Percentiles rank a stretch among this genome's conserved stretches.
Conservation (phyloP, 306 rosid species). For the Quercus mongolica region DNA sequence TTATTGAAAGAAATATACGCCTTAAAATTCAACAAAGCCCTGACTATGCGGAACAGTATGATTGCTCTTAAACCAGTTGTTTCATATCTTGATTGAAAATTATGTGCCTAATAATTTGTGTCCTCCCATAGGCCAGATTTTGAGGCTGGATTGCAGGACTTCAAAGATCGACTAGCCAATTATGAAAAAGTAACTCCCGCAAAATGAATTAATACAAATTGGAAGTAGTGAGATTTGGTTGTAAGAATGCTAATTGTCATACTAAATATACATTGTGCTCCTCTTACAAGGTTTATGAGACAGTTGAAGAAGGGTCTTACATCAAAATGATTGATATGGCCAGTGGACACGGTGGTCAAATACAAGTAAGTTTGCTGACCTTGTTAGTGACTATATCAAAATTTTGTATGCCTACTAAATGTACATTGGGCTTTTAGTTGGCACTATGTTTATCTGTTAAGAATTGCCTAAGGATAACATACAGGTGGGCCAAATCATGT, state of each 20-base stretch:
- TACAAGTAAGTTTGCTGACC: slow-evolving; percentile 67
- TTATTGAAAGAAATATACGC: slow-evolving; percentile 90
- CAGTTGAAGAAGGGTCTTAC: slow-evolving; percentile 97
- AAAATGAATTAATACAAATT: slow-evolving; percentile 18
- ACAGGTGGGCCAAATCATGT: too few relatives aligned
- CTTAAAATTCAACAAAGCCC: slow-evolving; percentile 99
- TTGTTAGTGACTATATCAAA: neutral
- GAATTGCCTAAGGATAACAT: neutral
- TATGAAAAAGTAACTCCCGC: slow-evolving; percentile 68
- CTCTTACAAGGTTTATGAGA: slow-evolving; percentile 71
- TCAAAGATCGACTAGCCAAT: slow-evolving; percentile 73
- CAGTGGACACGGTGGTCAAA: slow-evolving; percentile 97
- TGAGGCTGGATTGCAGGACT: slow-evolving; percentile 89
- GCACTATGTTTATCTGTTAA: neutral
- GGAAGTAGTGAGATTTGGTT: slow-evolving; percentile 13
- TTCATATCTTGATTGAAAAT: slow-evolving; percentile 18
- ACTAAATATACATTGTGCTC: slow-evolving; percentile 11
- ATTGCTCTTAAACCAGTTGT: slow-evolving; percentile 28
- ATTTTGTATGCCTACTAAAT: neutral
- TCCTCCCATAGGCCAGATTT: slow-evolving; percentile 78
- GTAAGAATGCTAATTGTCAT: slow-evolving; percentile 2
- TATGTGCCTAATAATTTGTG: slow-evolving; percentile 16
- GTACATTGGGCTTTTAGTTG: neutral
- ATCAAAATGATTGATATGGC: slow-evolving; percentile 98
- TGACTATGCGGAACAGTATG: slow-evolving; percentile 99